These are phyloP conservation scores for Collybiopsis luxurians DNA, from an alignment of 768 basidiomycete species.

Conservation along the genomic window DNA sequence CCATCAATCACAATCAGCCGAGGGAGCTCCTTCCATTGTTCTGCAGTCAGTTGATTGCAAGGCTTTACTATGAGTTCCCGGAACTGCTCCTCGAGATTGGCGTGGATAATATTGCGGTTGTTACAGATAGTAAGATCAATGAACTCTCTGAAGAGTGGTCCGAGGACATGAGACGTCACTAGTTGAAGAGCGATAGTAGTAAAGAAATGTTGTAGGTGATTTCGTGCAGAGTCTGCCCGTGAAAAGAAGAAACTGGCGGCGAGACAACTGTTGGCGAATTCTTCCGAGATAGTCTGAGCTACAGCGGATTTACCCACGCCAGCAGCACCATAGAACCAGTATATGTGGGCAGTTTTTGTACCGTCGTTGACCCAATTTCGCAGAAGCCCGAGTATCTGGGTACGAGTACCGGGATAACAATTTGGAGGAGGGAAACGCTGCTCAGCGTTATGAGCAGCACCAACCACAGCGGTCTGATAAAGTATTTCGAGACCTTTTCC, in stretches of 20 bases:
- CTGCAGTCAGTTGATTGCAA: too few relatives aligned
- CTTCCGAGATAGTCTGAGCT: conserved; percentile 19
- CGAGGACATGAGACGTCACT: conserved; percentile 10
- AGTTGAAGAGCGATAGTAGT: conserved; percentile 32
- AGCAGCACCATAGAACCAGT: conserved; percentile 32
- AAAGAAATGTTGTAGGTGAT: conserved; percentile 23
- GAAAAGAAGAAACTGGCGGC: too few relatives aligned
- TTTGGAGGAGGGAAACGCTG: too few relatives aligned
- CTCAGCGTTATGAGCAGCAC: too few relatives aligned
- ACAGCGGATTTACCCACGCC: conserved; percentile 35
- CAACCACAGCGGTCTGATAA: background rate
- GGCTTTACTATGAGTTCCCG: too few relatives aligned
- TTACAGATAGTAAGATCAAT: conserved; percentile 7
- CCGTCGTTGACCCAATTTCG: too few relatives aligned
- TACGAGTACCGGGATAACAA: too few relatives aligned
- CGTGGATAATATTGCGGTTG: background rate
- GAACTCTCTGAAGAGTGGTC: background rate
- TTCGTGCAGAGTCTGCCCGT: too few relatives aligned
- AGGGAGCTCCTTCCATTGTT: too few relatives aligned
- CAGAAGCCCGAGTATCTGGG: too few relatives aligned
- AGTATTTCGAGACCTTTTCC: background rate
- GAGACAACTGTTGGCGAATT: too few relatives aligned
- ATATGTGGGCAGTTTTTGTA: conserved; percentile 9
- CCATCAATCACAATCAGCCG: too few relatives aligned
- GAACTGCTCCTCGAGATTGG: conserved; percentile 19